Conservation (phyloP, 129 eudicot species). For the Logfia minima region DNA sequence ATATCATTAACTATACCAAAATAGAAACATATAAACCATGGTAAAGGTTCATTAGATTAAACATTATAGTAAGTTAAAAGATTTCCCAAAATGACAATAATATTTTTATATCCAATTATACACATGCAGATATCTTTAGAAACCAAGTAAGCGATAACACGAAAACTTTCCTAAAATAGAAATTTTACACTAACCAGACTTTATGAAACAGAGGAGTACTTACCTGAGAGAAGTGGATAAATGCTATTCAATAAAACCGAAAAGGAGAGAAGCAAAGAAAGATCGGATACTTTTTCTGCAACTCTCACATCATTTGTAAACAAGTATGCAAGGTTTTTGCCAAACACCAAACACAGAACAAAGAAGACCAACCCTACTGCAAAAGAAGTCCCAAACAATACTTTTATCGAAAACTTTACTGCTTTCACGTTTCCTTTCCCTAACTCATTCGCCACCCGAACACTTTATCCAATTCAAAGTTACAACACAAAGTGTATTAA, state of each 20-base stretch:
- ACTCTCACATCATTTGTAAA: slow-evolving; percentile 61
- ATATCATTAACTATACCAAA: too few relatives aligned
- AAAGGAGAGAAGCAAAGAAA: slow-evolving; percentile 57
- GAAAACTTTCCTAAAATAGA: neutral
- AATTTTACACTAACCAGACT: too few relatives aligned
- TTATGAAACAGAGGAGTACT: neutral
- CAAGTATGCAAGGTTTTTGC: slow-evolving; percentile 53
- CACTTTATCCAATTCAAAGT: slow-evolving; percentile 35
- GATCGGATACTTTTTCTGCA: slow-evolving; percentile 55
- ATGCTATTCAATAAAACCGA: slow-evolving; percentile 70
- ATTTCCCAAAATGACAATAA: too few relatives aligned
- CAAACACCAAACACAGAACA: slow-evolving; percentile 54
- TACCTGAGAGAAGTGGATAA: slow-evolving; percentile 39
- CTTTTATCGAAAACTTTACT: slow-evolving; percentile 66
- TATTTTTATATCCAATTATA: too few relatives aligned
- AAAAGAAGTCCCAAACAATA: slow-evolving; percentile 55
- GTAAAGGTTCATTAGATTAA: too few relatives aligned
- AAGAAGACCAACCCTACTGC: slow-evolving; percentile 55
- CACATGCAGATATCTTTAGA: too few relatives aligned
- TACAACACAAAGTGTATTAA: slow-evolving; percentile 12
- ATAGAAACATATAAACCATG: too few relatives aligned
- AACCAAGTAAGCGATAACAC: too few relatives aligned
- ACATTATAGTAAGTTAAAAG: too few relatives aligned
- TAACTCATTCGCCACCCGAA: slow-evolving; percentile 83
- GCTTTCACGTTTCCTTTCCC: slow-evolving; percentile 84